Conservation (phyloP, 2,329 filamentous ascomycete species). For the Amylocarpus encephaloides region DNA sequence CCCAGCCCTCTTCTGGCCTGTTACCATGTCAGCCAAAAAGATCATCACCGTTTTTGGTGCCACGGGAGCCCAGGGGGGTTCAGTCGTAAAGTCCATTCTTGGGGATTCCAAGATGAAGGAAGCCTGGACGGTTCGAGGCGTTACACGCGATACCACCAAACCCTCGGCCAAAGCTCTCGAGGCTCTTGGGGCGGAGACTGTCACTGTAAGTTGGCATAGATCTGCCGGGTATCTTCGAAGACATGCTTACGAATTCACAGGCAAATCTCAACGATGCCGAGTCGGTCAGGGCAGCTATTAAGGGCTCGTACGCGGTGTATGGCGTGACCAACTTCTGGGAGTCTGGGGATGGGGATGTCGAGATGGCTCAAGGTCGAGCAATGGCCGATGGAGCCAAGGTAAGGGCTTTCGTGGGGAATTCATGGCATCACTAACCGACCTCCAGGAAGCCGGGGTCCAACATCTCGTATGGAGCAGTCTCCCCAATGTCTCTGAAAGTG, state of each 20-base stretch:
- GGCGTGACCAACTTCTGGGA: slow-evolving; percentile 32
- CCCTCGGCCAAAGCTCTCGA: slow-evolving; percentile 37
- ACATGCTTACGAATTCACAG: slow-evolving; percentile 11
- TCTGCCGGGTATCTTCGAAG: not conserved
- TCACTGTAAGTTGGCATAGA: slow-evolving; percentile 29
- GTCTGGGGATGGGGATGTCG: slow-evolving; percentile 35
- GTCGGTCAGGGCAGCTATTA: slow-evolving; percentile 32
- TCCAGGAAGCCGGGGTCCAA: slow-evolving; percentile 36
- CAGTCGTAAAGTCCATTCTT: slow-evolving; percentile 45
- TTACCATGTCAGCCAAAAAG: slow-evolving; percentile 30
- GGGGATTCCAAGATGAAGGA: slow-evolving; percentile 37
- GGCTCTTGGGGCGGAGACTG: slow-evolving; percentile 38
- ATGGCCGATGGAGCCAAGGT: slow-evolving; percentile 42
- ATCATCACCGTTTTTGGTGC: slow-evolving; percentile 42
- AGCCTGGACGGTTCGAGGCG: slow-evolving; percentile 39
- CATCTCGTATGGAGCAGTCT: slow-evolving; percentile 43
- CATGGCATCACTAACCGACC: slow-evolving; percentile 6
- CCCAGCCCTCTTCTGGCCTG: too few species aligned
- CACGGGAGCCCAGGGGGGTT: slow-evolving; percentile 47
- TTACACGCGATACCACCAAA: slow-evolving; percentile 41
- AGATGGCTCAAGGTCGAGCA: slow-evolving; percentile 42
- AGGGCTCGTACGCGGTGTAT: slow-evolving; percentile 30
- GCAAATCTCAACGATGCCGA: slow-evolving; percentile 38
- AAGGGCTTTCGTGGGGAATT: not conserved
- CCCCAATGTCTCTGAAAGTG: slow-evolving; percentile 35